Evolutionary conservation across 169 alveolate species (phyloP), one percentile per base, ranked within the genome.

Genomic region (Sarcocystis neurona): DNA sequence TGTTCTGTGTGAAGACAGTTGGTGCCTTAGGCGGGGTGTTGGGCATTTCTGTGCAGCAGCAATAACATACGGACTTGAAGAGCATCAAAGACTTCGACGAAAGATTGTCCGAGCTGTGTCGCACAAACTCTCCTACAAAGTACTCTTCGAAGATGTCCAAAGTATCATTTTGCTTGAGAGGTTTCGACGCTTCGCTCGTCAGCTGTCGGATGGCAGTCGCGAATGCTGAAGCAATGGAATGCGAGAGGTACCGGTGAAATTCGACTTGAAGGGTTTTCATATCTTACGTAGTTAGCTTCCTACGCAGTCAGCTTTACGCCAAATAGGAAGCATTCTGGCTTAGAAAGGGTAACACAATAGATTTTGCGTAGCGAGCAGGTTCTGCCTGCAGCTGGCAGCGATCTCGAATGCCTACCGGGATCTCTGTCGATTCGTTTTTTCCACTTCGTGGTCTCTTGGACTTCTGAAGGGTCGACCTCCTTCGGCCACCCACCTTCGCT

Each of bases 401-500:
- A n/a, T 58, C n/a, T 27, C 27, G n/a, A 27, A 58, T 27, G 70
- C 70, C 18, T 58, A 79, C 80, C 80, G 3, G 95, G 95, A 88
- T 97, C 97, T 92, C 97, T 96, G 56, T 96, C 97, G 20, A 95
- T 90, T 89, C 95, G 94, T 89, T 96, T 96, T 84, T 94, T 91
- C 92, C 96, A 95, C 89, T 96, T 96, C 18, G 95, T 94, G 53
- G 96, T 94, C 68, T 97, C 99, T 77, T 95, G 94, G 77, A 94
- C 93, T 92, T 97, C 99, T 58, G 95, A 88, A 44, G 96, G 95
- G 91, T 96, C 98, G 37, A 95, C 95, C 70, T 96, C 98, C 75
- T 94, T 94, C 2, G 99, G 99, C 99, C 99, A 97, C 39, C 99
- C 98, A 85, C 98, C 98, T 84, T 95, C 98, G 12, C 82, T 82